Conservation (phyloP, 345 rosid genomes). For the Erucastrum elatum region DNA sequence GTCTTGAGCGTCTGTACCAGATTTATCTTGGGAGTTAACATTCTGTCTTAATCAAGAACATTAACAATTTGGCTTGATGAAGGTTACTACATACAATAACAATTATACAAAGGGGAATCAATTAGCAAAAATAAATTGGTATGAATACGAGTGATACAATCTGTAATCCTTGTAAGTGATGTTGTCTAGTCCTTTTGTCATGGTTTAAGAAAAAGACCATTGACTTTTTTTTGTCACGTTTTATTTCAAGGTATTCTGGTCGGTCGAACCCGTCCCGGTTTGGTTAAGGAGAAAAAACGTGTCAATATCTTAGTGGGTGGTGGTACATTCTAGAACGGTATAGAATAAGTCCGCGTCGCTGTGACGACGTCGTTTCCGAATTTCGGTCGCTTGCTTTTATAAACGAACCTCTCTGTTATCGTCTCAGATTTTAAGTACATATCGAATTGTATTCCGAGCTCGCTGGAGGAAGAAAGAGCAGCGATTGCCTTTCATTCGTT, state of each 20-base stretch:
- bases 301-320: conserved; percentile 37
- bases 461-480: background rate
- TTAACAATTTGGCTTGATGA: background rate
- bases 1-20: conserved; percentile 18
- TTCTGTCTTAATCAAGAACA: background rate
- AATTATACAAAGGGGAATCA: background rate
- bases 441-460: conserved; percentile 2
- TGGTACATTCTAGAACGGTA: conserved; percentile 45
- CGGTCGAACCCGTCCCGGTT: conserved; percentile 13
- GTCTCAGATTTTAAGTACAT: background rate
- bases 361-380: conserved; percentile 21
- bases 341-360: conserved; percentile 16
- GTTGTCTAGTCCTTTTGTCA: background rate
- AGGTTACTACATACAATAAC: background rate
- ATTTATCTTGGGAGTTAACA: conserved; percentile 5
- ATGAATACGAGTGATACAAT: background rate
- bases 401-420: conserved; percentile 24
- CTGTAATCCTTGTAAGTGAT: background rate
- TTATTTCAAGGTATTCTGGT: background rate
- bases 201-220: background rate
- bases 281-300: conserved; percentile 31
- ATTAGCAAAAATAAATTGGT: background rate
- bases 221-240: background rate
- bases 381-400: conserved; percentile 22
- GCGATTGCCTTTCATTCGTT: conserved; percentile 7